phyloP scores from a whole-genome alignment of 2,329 filamentous ascomycete species.

The Xylariaceae sp. region DNA sequence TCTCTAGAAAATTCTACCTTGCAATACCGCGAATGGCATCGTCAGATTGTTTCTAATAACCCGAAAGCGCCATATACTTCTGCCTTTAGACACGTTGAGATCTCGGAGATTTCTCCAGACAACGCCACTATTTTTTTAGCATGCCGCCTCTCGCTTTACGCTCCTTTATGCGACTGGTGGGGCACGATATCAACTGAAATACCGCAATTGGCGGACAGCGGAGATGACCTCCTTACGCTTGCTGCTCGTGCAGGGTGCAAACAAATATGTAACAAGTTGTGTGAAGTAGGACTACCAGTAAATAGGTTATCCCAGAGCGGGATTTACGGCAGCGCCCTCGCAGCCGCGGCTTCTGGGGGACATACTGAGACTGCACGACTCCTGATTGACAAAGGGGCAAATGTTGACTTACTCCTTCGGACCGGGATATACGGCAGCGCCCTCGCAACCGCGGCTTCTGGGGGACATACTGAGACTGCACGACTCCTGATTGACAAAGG shows the following conservation, averaged over 20 bases:
- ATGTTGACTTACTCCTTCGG: conserved; percentile 2
- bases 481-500: background rate
- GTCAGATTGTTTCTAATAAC: background rate
- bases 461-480: background rate
- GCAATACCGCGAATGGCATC: conserved; percentile 11
- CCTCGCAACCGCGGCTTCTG: background rate
- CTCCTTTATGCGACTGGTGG: conserved; percentile 10
- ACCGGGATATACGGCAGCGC: background rate
- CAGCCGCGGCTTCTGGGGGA: background rate
- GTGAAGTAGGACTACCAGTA: background rate
- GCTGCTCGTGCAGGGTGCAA: background rate
- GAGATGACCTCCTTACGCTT: background rate
- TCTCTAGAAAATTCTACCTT: background rate
- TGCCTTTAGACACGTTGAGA: background rate
- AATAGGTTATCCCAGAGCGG: background rate
- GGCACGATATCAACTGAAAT: background rate
- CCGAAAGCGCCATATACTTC: background rate
- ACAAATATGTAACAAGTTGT: conserved; percentile 2
- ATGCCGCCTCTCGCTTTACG: conserved; percentile 8
- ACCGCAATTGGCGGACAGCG: background rate
- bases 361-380: background rate
- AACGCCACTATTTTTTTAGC: background rate
- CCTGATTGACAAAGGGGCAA: background rate
- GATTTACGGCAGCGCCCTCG: background rate
- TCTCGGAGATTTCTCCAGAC: background rate